Conservation (phyloP, 306 rosid species). For the Sechiopsis laciniata region DNA sequence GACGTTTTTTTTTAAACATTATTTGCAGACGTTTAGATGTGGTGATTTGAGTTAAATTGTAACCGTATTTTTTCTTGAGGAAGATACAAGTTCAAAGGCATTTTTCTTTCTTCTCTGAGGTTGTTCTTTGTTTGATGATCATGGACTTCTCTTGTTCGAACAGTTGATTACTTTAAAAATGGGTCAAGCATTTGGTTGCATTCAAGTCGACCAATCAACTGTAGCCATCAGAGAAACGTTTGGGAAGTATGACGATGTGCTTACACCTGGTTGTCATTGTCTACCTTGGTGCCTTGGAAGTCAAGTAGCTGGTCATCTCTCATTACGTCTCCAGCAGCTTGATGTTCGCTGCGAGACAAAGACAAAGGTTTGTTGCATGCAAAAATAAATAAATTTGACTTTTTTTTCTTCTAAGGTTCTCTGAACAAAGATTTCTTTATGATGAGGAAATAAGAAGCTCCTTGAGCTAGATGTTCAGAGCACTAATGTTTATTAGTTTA, state of each 20-base stretch:
- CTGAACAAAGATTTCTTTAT: background rate
- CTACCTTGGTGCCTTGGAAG: conserved; percentile 49
- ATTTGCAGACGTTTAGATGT: background rate
- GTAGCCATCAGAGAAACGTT: conserved; percentile 49
- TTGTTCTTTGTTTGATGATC: background rate
- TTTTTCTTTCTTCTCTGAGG: conserved; percentile 2
- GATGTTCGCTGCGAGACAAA: conserved; percentile 58
- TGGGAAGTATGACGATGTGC: conserved; percentile 49
- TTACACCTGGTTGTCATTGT: conserved; percentile 51
- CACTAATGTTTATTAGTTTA: background rate
- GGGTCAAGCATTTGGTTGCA: conserved; percentile 46
- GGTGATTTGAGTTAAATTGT: background rate
- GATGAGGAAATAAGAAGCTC: background rate
- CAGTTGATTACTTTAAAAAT: conserved; percentile 26
- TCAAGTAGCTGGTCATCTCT: conserved; percentile 41
- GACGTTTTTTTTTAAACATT: background rate
- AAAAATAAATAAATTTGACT: background rate
- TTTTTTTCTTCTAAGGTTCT: background rate
- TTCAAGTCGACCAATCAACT: conserved; percentile 52
- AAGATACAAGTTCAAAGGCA: background rate
- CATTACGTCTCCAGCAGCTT: conserved; percentile 54
- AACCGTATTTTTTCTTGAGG: background rate
- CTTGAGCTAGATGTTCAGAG: conserved; percentile 8
- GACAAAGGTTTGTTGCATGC: conserved; percentile 38
- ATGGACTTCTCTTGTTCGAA: conserved; percentile 3